Base-by-base conservation (phyloP, 371 early-diverging fungal species). In the Rhizopus microsporus region DNA sequence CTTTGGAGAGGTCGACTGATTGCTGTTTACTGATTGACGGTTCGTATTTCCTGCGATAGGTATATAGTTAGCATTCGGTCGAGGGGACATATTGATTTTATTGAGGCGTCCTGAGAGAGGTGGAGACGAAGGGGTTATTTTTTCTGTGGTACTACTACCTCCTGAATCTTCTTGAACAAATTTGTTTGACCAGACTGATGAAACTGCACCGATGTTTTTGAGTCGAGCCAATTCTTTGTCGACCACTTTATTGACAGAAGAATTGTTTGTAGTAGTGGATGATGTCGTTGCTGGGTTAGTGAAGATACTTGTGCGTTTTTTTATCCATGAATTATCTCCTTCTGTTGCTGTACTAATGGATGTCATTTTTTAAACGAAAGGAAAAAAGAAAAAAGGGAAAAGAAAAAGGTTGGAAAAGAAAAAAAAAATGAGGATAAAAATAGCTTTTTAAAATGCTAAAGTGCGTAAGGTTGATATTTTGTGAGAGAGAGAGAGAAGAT, bases 111-210 rank as follows among this genome's bases (percentile, higher is more conserved):
- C 51, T 40, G 50, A 54, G 35, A 50, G 54, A 42, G 50, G 32
- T 51, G 56, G 50, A 46, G 46, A 23, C 5, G 61, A 35, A 39
- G 39, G 39, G 37, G 37, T n/a, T 38, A 16, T 51, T 54, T 37
- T 51, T 33, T 47, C 17, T 39, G 35, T 29, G 38, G 31, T 15
- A 51, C 5, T 15, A 44, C 23, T 56, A 65, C 67, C 67, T 66
- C 62, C 67, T 58, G 62, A 48, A 30, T 66, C 67, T 51, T 66
- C 49, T 58, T 66, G 57, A 29, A 66, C 62, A 58, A 66, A 66
- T 47, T 66, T 66, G 37, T 66, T 66, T 3, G 67, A 45, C 67
- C 67, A 66, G 9, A 66, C 62, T 30, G 67, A 61, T 40, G 62
- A 62, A 34, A 66, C 67, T 50, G 61, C 65, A 10, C 67, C 67